Evolutionary conservation across 805 yeast species (phyloP), one percentile per base, ranked within the genome.

Genomic region (Sugiyamaella marilandica): DNA sequence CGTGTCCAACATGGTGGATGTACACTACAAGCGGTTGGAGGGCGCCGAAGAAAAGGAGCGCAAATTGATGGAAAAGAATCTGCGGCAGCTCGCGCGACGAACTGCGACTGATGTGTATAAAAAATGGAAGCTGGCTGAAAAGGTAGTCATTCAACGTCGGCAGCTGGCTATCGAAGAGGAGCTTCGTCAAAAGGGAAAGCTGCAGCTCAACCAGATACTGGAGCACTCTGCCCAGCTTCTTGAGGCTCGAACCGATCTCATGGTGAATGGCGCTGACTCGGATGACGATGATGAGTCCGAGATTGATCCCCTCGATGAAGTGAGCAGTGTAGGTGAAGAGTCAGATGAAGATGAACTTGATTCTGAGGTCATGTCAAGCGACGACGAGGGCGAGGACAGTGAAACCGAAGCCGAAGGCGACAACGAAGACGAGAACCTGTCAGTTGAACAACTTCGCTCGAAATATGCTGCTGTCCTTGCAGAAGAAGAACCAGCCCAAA

Each of bases 161-260:
- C 88, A 86, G 59, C 84, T 79, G 55, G 56, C 56, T 10, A 53
- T 62, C 8, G 96, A 88, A 60, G 91, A 87, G 58, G 77, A 85
- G 61, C 85, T 89, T 64, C 80, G 87, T 50, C 79, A 80, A 9
- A 82, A 85, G 62, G 96, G 97, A 36, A 86, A 90, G 64, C 87
- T 87, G 62, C 96, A 91, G 65, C 74, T 92, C 52, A 82, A 88
- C 52, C 85, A 88, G 64, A 91, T 92, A 76, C 73, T 92, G 53
- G 95, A 91, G 63, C 94, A 91, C 63, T 88, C 97, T 21, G 88
- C 97, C 0, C 91, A 87, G 64, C 76, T 92, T 34, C 74, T 92
- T 29, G 97, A 90, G 56, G 95, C 96, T 0, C 95, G 92, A 58
- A 67, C 86, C 52, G 81, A 79, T 31, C 53, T 55, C 21, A 44